Evolutionary conservation across 805 yeast genomes (phyloP).

Genomic region (Ogataea nakhonphanomensis): DNA sequence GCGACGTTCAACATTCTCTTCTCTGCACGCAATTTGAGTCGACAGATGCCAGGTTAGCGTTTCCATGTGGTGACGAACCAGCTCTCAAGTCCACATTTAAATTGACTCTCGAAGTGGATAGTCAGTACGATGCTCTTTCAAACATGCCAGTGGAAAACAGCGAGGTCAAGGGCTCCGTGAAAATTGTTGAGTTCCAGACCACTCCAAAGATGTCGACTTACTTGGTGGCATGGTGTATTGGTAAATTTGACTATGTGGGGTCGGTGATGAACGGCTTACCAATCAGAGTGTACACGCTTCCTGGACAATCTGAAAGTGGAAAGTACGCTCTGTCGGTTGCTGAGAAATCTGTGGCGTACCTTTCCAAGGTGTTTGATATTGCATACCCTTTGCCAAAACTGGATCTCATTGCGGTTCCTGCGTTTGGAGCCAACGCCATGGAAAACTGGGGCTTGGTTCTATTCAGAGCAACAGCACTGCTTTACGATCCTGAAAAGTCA

Average conservation of each 20-base stretch:
- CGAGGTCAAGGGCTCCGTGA: slow-evolving; percentile 16
- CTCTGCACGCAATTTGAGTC: slow-evolving; percentile 57
- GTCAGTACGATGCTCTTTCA: slow-evolving; percentile 39
- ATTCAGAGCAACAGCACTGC: slow-evolving; percentile 57
- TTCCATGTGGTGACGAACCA: slow-evolving; percentile 59
- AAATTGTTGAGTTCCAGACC: slow-evolving; percentile 37
- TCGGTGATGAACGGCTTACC: slow-evolving; percentile 43
- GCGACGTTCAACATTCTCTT: slow-evolving; percentile 37
- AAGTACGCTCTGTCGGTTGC: slow-evolving; percentile 46
- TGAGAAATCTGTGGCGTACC: slow-evolving; percentile 48
- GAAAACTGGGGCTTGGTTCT: slow-evolving; percentile 85
- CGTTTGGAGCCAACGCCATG: slow-evolving; percentile 84
- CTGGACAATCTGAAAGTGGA: slow-evolving; percentile 47
- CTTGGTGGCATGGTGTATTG: slow-evolving; percentile 56
- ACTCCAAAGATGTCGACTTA: slow-evolving; percentile 57
- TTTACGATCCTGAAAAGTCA: slow-evolving; percentile 45
- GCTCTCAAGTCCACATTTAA: slow-evolving; percentile 52
- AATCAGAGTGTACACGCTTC: slow-evolving; percentile 50
- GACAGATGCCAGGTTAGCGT: slow-evolving; percentile 55
- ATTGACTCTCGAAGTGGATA: slow-evolving; percentile 37
- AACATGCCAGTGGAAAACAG: slow-evolving; percentile 42
- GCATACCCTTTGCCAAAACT: slow-evolving; percentile 78
- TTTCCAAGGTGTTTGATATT: slow-evolving; percentile 45
- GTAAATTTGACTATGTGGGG: slow-evolving; percentile 54
- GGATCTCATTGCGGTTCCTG: slow-evolving; percentile 76